Percentiles rank a stretch among this genome's conserved stretches.
These are phyloP conservation scores for Emmonsiellopsis sp. DNA, from an alignment of 2,329 filamentous ascomycete species.

Conservation along the genomic window DNA sequence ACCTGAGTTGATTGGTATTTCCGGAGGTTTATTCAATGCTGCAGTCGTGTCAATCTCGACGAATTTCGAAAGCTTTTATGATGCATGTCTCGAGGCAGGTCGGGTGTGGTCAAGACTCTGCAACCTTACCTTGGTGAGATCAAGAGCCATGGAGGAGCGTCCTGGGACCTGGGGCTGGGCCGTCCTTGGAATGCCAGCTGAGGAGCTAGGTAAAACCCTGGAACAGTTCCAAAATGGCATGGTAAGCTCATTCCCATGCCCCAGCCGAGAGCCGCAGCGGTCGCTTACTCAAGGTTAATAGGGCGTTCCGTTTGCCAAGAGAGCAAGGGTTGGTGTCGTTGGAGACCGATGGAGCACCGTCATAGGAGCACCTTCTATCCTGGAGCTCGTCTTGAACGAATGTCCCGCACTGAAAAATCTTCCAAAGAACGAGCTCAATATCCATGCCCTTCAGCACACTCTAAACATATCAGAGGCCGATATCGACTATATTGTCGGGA, in stretches of 20 bases:
- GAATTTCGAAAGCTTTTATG: conserved; percentile 8
- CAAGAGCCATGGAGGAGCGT: conserved; percentile 10
- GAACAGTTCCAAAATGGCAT: conserved; percentile 11
- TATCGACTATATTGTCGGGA: conserved; percentile 10
- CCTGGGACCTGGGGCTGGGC: conserved; percentile 12
- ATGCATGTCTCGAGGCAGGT: conserved; percentile 6
- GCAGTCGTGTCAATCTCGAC: conserved; percentile 3
- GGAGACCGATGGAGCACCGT: conserved; percentile 10
- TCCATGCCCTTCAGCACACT: conserved; percentile 9
- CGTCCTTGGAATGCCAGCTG: conserved; percentile 7
- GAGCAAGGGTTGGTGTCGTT: conserved; percentile 6
- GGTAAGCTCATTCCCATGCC: background rate
- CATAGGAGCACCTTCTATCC: conserved; percentile 9
- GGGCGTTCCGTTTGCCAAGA: conserved; percentile 1
- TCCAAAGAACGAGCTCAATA: conserved; percentile 8
- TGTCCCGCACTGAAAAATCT: conserved; percentile 5
- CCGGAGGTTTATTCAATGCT: conserved; percentile 9
- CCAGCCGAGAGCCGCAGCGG: too few relatives aligned
- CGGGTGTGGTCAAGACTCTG: conserved; percentile 7
- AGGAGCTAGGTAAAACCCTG: conserved; percentile 8
- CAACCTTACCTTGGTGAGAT: conserved; percentile 8
- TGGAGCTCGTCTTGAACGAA: conserved; percentile 7
- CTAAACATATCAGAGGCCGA: conserved; percentile 8
- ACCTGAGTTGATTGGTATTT: conserved; percentile 8
- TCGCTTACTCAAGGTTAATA: too few relatives aligned